Conservation (phyloP, 139 green algal genomes). For the Coelastrella sp. region DNA sequence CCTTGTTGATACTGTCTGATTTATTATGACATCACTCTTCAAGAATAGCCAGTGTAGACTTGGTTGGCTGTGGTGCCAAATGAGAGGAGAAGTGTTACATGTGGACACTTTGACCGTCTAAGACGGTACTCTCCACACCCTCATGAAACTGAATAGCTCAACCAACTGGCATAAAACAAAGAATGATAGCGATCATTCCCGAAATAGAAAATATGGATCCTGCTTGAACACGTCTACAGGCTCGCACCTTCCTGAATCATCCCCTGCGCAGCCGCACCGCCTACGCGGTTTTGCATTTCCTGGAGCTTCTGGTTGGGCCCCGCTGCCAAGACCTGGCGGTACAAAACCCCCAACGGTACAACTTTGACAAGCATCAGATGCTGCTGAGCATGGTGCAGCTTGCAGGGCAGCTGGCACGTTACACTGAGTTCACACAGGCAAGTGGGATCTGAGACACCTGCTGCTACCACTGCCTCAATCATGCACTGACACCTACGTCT, state of each 20-base stretch:
- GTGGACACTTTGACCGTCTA: too few relatives aligned
- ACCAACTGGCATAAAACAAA: too few relatives aligned
- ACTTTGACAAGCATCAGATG: constrained; percentile 25
- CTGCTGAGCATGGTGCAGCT: constrained; percentile 36
- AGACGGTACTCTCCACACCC: too few relatives aligned
- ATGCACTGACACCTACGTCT: background rate
- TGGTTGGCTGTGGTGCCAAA: too few relatives aligned
- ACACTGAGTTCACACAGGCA: constrained; percentile 15
- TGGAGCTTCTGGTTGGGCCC: constrained; percentile 76
- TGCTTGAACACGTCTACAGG: constrained; percentile 31
- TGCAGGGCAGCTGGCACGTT: constrained; percentile 27
- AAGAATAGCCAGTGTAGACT: too few relatives aligned
- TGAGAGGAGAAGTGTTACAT: too few relatives aligned
- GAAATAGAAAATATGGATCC: too few relatives aligned
- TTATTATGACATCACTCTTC: too few relatives aligned
- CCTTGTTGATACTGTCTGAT: too few relatives aligned
- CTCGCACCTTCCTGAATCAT: constrained; percentile 59
- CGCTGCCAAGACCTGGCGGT: constrained; percentile 46
- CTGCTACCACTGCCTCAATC: background rate
- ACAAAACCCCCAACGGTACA: constrained; percentile 22
- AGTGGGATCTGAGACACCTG: background rate
- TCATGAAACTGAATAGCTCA: too few relatives aligned
- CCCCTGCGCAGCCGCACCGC: constrained; percentile 63
- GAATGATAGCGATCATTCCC: too few relatives aligned
- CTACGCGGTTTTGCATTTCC: constrained; percentile 71